Evolutionary conservation across 1,284 basidiomycete species (phyloP), one percentile per base, ranked within the genome.

Genomic region (Salmacisia buchloeana): DNA sequence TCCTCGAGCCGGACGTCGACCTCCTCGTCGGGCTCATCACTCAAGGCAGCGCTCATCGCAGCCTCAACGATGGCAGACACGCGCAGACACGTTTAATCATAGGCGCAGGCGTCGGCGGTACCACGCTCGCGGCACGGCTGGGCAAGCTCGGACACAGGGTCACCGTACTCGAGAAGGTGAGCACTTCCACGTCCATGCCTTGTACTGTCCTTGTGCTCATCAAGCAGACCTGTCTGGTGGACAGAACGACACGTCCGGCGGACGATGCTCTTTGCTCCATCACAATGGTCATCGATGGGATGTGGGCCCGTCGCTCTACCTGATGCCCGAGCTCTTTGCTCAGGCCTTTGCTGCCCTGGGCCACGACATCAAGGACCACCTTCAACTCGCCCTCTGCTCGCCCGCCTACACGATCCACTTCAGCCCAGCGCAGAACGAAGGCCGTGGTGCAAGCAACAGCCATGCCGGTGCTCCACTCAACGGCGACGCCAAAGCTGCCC

Each of bases 261-360:
- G 84, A 12, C 75, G 83, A 68, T 85, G 84, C 74, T 83, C 82
- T 63, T 72, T 84, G 63, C 81, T 84, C 54, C 79, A 82, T 60
- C 79, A 82, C 61, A 79, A 82, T 33, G 83, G 83, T 1, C 82
- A 83, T 67, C 69, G 78, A 57, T 81, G 80, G 72, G 77, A 80
- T 60, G 77, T 82, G 72, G 72, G 72, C n/a, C 83, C 83, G 6
- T 83, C 81, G 13, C 79, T 84, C 31, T 80, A 83, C 61, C 81
- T 84, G 59, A 80, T 84, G 60, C 83, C 83, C 1, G 80, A 82
- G 38, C 73, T 84, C 27, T 84, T 84, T 67, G 77, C 81, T 34
- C 75, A 82, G 38, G 80, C 83, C 25, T 84, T 83, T 73, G 63
- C 70, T 33, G 83, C 83, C 58, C 78, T 84, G 31, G 83, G 81